A percentile compares a stretch with the other conserved stretches of the same genome.
These are phyloP conservation scores for Curvularia eragrostidis DNA, from an alignment of 2,329 filamentous ascomycete genomes.

Conservation along the genomic window DNA sequence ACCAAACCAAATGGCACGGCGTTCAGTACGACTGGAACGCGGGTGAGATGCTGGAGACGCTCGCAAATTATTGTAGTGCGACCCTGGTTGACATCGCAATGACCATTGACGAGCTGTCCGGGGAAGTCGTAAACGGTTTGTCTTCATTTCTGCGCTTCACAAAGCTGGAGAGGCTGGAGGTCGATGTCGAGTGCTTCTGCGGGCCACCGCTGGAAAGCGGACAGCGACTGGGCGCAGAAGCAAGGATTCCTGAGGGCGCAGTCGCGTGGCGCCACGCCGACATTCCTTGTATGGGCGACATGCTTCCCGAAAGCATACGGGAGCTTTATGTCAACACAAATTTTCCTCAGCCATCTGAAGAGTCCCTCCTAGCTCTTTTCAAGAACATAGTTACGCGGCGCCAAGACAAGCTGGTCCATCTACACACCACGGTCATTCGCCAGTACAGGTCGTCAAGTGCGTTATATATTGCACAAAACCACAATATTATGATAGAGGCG, in stretches of 20 bases:
- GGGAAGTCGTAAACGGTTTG: conserved; percentile 41
- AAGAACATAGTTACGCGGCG: conserved; percentile 41
- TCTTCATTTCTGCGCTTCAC: conserved; percentile 40
- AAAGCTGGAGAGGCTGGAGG: conserved; percentile 35
- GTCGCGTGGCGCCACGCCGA: conserved; percentile 37
- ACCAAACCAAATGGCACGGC: conserved; percentile 45
- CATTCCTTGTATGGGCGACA: conserved; percentile 46
- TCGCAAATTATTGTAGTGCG: conserved; percentile 34
- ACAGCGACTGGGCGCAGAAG: conserved; percentile 33
- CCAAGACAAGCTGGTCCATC: conserved; percentile 21
- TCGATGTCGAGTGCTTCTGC: conserved; percentile 42
- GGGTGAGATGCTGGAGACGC: conserved; percentile 36
- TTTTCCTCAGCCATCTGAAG: conserved; percentile 31
- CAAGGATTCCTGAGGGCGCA: conserved; percentile 27
- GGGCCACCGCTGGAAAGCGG: conserved; percentile 46
- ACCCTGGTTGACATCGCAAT: conserved; percentile 40
- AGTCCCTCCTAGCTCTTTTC: conserved; percentile 32
- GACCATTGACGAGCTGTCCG: conserved; percentile 42
- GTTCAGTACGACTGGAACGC: conserved; percentile 45
- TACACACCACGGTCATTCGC: conserved; percentile 34
- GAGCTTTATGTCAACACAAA: conserved; percentile 43
- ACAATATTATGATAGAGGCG: conserved; percentile 29
- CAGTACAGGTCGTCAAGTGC: conserved; percentile 35
- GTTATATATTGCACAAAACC: conserved; percentile 21
- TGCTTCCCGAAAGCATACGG: conserved; percentile 40